These are phyloP conservation scores for Prunus salicina DNA, from an alignment of 306 rosid genomes.

Conservation along the genomic window DNA sequence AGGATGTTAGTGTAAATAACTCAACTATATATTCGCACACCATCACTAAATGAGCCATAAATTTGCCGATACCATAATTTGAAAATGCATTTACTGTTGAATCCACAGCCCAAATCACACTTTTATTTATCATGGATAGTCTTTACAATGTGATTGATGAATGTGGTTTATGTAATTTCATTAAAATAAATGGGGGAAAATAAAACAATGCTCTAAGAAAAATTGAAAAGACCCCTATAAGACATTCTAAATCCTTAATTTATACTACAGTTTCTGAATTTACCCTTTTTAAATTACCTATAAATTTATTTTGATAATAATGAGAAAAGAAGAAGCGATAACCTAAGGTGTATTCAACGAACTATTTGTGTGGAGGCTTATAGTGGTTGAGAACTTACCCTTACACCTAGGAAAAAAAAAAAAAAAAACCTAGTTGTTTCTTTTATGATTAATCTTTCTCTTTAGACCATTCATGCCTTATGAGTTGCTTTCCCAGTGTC, in stretches of 20 bases:
- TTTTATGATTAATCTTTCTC: background rate
- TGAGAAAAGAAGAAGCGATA: background rate
- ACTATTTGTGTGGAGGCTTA: background rate
- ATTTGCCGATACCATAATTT: background rate
- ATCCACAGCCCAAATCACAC: background rate
- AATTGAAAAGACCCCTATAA: background rate
- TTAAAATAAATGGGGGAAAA: background rate
- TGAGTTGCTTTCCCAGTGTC: background rate
- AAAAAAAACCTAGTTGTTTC: background rate
- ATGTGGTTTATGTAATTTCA: background rate
- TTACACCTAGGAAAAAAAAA: background rate
- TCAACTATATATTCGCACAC: too few species aligned
- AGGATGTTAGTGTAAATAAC: too few species aligned
- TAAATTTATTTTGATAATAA: background rate
- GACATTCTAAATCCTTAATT: background rate
- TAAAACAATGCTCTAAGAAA: background rate
- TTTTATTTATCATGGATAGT: background rate
- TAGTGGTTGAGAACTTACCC: background rate
- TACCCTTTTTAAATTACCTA: background rate
- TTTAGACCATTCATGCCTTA: background rate
- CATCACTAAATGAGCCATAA: too few species aligned
- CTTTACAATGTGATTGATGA: background rate
- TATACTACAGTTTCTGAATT: background rate
- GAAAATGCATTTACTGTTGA: background rate
- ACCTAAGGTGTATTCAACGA: background rate